Base-by-base conservation (phyloP, 805 yeast genomes). In the Candida anglica region DNA sequence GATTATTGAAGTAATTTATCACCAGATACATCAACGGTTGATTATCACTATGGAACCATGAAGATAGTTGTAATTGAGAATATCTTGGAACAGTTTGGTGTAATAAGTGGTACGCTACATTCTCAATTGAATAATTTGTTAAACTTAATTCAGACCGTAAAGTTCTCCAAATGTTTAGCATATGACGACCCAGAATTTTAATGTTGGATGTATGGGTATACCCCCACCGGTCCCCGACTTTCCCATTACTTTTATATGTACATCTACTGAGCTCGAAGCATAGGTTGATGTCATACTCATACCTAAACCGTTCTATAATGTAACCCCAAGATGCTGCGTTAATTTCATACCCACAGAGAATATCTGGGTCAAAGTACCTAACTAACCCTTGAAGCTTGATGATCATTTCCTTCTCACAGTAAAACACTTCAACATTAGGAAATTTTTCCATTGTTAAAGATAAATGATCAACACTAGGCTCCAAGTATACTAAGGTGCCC, bases 291-390 rank as follows among this genome's bases (percentile, higher is more conserved):
- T 72, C 73, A 46, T 68, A 68, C 2, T 50, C 57, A 0, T 38
- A 40, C 13, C 63, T 52, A 36, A 74, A 70, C 29, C 98, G 55
- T 33, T 85, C 93, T 17, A 85, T 68, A 0, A 89, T 34, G 48
- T 85, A 93, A 0, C 98, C 98, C 98, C 98, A 91, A 0, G 97
- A 86, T 0, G 73, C 47, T 1, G 79, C 61, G 42, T 86, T 84
- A 5, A 86, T 71, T 48, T 93, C 98, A 53, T 73, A 93, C 0
- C 97, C 98, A 0, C 86, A 71, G 5, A 93, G 50, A 19, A 93
- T 76, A 53, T 93, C 98, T 0, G 98, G 97, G 50, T 93, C 98
- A 33, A 77, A 67, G 2, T 63, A 44, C 14, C 77, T 71, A 0
- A 86, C 79, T 11, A 82, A 42, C 1, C 70, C 66, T 0, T 79